These are phyloP conservation scores for Cutaneotrichosporon cavernicola DNA, from an alignment of 1,284 basidiomycete genomes.

Conservation along the genomic window DNA sequence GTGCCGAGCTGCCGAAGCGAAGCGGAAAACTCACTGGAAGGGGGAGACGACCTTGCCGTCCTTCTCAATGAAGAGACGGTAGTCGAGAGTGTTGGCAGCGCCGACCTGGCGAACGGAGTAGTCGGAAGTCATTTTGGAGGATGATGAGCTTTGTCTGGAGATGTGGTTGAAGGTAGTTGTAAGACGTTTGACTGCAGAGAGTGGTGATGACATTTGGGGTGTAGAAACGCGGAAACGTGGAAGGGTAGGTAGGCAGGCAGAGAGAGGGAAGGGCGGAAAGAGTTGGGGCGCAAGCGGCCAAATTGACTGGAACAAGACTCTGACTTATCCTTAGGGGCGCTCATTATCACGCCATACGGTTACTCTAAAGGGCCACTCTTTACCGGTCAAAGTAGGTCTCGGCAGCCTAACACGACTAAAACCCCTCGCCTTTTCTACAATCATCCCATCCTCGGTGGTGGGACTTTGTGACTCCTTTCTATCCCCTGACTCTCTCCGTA, in stretches of 20 bases:
- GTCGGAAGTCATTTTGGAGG: conserved; percentile 23
- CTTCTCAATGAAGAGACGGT: conserved; percentile 91
- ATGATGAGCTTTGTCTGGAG: conserved; percentile 15
- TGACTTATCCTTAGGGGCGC: no score
- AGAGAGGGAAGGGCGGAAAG: background rate
- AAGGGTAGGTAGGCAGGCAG: background rate
- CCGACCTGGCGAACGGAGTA: conserved; percentile 27
- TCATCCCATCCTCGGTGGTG: no score
- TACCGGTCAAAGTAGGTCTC: no score
- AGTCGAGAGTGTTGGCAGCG: conserved; percentile 61
- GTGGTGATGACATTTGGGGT: conserved; percentile 8
- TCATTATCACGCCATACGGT: no score
- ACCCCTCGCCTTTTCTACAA: no score
- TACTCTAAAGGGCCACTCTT: no score
- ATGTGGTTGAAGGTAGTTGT: conserved; percentile 26
- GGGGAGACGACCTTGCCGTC: conserved; percentile 80
- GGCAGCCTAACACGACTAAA: no score
- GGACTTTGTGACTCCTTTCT: no score
- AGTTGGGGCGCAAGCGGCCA: background rate
- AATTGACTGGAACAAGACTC: background rate
- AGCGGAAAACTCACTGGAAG: conserved; percentile 63
- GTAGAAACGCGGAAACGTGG: background rate
- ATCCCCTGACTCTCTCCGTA: no score
- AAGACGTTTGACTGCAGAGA: conserved; percentile 19
- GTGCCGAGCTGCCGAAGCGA: background rate